Evolutionary conservation across 495 filamentous ascomycete species (phyloP), one percentile per base, ranked within the genome.

Genomic region (Penicillium canariense): DNA sequence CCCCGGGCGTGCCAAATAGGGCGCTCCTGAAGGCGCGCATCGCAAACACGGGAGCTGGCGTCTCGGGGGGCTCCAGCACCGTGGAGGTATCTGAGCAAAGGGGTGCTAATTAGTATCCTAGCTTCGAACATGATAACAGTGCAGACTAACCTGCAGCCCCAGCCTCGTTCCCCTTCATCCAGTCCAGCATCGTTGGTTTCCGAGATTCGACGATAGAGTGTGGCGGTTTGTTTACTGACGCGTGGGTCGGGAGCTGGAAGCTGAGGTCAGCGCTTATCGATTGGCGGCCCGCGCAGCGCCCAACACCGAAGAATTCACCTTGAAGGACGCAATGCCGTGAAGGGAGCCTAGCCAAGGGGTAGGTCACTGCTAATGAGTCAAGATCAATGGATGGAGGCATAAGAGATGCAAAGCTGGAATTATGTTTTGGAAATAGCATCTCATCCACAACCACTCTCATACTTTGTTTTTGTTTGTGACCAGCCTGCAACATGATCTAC

Each of bases 21-120:
- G 89, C 91, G 50, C 88, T 91, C 62, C 89, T 94, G 70, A 97
- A 84, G 15, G 94, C 95, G 62, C 92, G 91, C 52, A 94, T 83
- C 11, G 92, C 93, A 74, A 98, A 97, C 2, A 96, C 82, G 20
- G 92, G 91, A 23, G 91, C 95, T 10, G 94, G 95, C 5, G 94
- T 97, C 57, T 96, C 90, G 54, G 93, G 94, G 7, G 81, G 78
- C 39, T 96, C 90, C 42, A 67, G 50, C 30, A 72, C 52, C 54
- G 63, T 73, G 27, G 72, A 71, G 55, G 68, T 64, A 54, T 71
- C 73, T 76, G 25, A 44, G 3, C n/a, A 6, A 47, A 26, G 42
- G 11, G 28, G 35, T 40, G 23, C 20, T 8, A 20, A 18, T 54
- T n/a, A 35, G 25, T n/a, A 43, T 32, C 5, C 15, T 1, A 43